These are phyloP conservation scores for Fusarium sp. DNA, from an alignment of 2,329 filamentous ascomycete genomes.

Conservation along the genomic window DNA sequence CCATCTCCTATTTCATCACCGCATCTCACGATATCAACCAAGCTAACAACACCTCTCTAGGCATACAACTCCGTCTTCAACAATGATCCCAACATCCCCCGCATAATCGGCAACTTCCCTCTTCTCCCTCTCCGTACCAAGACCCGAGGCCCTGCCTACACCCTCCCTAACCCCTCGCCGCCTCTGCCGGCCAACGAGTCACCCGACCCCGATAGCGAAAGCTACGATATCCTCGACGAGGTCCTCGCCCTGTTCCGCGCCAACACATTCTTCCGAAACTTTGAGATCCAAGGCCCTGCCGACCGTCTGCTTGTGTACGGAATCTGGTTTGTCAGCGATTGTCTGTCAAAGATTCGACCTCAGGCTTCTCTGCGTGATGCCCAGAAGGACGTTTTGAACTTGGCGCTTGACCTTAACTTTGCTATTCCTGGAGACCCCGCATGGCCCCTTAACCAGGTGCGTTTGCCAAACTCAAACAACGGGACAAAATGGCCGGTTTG, in stretches of 20 bases:
- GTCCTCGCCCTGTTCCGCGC: conserved; percentile 92
- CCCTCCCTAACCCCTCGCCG: conserved; percentile 72
- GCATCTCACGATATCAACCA: conserved; percentile 24
- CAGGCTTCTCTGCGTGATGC: conserved; percentile 70
- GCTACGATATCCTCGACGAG: conserved; percentile 97
- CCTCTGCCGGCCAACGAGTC: conserved; percentile 70
- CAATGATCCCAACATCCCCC: conserved; percentile 75
- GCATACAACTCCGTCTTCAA: conserved; percentile 99
- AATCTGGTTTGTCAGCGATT: conserved; percentile 94
- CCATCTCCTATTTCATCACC: conserved; percentile 22
- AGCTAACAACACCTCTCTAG: conserved; percentile 59
- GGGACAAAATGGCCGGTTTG: not conserved
- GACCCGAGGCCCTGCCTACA: conserved; percentile 94
- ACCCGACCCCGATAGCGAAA: conserved; percentile 87
- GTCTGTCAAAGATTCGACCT: conserved; percentile 87
- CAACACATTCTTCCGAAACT: conserved; percentile 99
- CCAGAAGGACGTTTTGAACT: conserved; percentile 84
- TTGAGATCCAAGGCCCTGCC: conserved; percentile 96
- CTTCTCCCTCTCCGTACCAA: conserved; percentile 94
- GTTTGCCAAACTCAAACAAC: conserved; percentile 29
- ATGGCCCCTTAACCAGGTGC: conserved; percentile 90
- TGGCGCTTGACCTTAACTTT: conserved; percentile 93
- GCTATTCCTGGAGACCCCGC: conserved; percentile 92
- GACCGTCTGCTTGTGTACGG: conserved; percentile 96
- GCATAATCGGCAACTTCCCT: conserved; percentile 87